Conservation (phyloP, 768 basidiomycete species). For the Leccinum arenicola region DNA sequence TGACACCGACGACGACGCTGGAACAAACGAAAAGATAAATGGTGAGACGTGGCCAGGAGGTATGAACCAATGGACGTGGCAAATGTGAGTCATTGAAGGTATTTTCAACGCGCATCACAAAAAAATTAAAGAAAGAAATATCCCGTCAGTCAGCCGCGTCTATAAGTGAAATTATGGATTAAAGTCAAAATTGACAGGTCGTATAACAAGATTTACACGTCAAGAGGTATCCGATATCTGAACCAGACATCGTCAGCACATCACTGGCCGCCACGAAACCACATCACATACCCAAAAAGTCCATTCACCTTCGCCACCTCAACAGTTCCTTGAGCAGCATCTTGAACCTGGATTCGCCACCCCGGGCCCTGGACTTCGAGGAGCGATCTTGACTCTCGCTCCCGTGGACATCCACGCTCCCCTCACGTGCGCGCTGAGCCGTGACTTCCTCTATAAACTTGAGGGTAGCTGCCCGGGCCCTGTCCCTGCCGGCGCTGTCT, state of each 20-base stretch:
- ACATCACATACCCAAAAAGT: conserved; percentile 4
- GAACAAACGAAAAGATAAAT: too few relatives aligned
- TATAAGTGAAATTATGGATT: not conserved
- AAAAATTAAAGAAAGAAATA: not conserved
- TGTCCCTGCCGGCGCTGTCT: conserved; percentile 21
- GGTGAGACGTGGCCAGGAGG: not conserved
- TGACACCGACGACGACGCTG: too few relatives aligned
- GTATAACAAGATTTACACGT: not conserved
- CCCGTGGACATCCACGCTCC: not conserved
- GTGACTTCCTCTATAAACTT: conserved; percentile 14
- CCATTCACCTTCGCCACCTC: conserved; percentile 9
- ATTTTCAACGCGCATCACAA: conserved; percentile 4
- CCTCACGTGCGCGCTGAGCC: conserved; percentile 3
- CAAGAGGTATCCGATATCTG: not conserved
- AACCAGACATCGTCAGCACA: not conserved
- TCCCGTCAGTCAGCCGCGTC: not conserved
- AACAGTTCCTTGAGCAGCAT: conserved; percentile 17
- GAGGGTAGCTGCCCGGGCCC: conserved; percentile 6
- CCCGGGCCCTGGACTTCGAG: not conserved
- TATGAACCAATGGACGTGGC: not conserved
- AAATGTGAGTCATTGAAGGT: not conserved
- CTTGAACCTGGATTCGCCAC: conserved; percentile 16
- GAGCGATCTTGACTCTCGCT: not conserved
- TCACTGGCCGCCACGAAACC: not conserved
- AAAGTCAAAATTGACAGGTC: not conserved